A percentile compares a stretch with the other conserved stretches of the same genome.
Evolutionary conservation across 2,329 filamentous ascomycete species (phyloP).

Genomic region (Sphaerulina vaccinii): DNA sequence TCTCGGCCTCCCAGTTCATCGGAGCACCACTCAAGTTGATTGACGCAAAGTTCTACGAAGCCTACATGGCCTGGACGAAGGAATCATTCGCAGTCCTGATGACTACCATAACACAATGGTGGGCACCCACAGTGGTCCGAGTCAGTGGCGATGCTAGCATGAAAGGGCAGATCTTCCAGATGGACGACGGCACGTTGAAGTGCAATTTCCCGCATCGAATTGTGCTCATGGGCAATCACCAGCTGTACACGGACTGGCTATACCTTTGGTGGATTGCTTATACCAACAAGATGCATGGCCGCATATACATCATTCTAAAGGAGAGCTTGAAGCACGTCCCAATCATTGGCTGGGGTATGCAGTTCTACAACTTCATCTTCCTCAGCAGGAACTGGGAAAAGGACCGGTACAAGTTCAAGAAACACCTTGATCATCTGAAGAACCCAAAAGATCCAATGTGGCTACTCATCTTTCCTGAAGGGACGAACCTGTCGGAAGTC

Average conservation of each 20-base stretch:
- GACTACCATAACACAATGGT: conserved; percentile 80
- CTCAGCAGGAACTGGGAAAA: conserved; percentile 85
- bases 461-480: conserved; percentile 84
- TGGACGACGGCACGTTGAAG: conserved; percentile 69
- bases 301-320: conserved; percentile 87
- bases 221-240: conserved; percentile 80
- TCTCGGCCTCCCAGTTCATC: conserved; percentile 69
- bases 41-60: conserved; percentile 75
- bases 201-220: conserved; percentile 79
- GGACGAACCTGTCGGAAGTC: conserved; percentile 74
- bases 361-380: conserved; percentile 88
- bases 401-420: conserved; percentile 72
- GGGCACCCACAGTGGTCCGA: conserved; percentile 78
- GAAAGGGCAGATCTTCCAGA: conserved; percentile 68
- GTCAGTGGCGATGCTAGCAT: conserved; percentile 83
- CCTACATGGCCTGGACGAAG: conserved; percentile 85
- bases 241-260: conserved; percentile 87
- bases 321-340: conserved; percentile 81
- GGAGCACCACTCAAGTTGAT: conserved; percentile 74
- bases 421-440: conserved; percentile 70
- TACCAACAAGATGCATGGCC: conserved; percentile 77
- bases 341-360: conserved; percentile 75
- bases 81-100: conserved; percentile 76
- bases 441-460: conserved; percentile 77
- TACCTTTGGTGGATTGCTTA: conserved; percentile 96